Conservation (phyloP, 345 rosid species). For the Adansonia digitata region DNA sequence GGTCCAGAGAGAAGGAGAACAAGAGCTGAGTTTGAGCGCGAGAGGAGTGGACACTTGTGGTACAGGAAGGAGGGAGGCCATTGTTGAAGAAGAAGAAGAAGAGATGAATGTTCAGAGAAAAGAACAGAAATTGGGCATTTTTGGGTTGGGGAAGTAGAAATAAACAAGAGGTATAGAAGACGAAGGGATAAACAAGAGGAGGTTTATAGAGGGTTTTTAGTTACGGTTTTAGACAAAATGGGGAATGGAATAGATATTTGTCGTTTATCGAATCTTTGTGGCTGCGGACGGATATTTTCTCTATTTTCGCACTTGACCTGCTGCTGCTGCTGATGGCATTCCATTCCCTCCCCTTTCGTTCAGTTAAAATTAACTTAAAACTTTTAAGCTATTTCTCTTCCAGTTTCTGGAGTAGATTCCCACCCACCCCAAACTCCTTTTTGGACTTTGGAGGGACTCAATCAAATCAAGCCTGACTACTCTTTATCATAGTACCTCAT, state of each 20-base stretch:
- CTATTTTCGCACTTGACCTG: neutral
- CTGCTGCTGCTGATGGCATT: too few relatives aligned
- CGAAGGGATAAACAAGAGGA: slow-evolving; percentile 20
- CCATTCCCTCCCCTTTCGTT: too few relatives aligned
- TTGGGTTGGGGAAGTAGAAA: neutral
- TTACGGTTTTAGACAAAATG: neutral
- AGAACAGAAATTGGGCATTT: slow-evolving; percentile 14
- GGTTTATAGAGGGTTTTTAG: slow-evolving; percentile 33
- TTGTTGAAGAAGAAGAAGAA: slow-evolving; percentile 18
- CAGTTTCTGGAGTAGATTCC: too few relatives aligned
- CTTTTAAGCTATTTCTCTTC: too few relatives aligned
- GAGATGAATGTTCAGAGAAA: neutral
- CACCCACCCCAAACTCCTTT: too few relatives aligned
- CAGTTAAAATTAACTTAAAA: too few relatives aligned
- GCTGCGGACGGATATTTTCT: neutral
- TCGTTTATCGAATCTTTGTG: neutral
- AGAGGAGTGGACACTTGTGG: slow-evolving; percentile 32
- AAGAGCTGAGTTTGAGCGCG: slow-evolving; percentile 30
- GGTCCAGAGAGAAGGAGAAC: slow-evolving; percentile 30
- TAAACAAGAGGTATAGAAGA: neutral
- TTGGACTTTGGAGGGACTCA: too few relatives aligned
- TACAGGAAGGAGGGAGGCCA: slow-evolving; percentile 43
- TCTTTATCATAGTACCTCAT: too few relatives aligned
- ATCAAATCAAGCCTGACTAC: too few relatives aligned
- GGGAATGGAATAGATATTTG: neutral